Evolutionary conservation across 257 asterid genomes (phyloP).

Genomic region (Striga asiatica): DNA sequence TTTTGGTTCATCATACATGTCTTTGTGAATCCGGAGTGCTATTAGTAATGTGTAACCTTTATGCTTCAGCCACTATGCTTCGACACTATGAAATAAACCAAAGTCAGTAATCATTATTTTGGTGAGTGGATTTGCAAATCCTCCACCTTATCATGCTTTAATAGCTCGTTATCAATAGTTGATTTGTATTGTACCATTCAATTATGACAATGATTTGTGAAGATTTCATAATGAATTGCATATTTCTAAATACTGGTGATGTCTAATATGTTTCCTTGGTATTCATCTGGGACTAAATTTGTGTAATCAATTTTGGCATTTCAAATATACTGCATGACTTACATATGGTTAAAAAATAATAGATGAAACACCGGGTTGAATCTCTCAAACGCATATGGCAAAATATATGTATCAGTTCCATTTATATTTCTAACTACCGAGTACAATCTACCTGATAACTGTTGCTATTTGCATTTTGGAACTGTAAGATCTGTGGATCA

Average conservation of each 20-base stretch:
- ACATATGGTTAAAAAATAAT: no score
- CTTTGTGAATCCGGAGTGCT: neutral
- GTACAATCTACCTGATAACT: neutral
- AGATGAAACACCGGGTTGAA: no score
- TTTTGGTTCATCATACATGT: neutral
- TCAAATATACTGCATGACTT: no score
- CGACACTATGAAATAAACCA: neutral
- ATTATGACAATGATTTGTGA: neutral
- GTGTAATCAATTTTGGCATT: no score
- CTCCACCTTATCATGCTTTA: neutral
- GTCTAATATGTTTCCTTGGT: no score
- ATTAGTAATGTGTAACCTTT: neutral
- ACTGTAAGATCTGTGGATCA: neutral
- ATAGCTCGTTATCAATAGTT: neutral
- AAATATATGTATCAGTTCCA: no score
- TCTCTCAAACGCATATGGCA: no score
- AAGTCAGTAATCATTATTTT: neutral
- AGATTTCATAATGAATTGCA: no score
- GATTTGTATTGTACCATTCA: neutral
- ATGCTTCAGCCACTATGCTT: neutral
- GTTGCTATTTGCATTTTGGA: slow-evolving; percentile 1
- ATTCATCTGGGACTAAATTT: no score
- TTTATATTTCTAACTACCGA: neutral
- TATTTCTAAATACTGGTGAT: no score
- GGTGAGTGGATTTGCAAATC: neutral